Percentiles rank a stretch among this genome's conserved stretches.
Evolutionary conservation across 345 rosid species (phyloP).

Genomic region (Diplotaxis tenuifolia): DNA sequence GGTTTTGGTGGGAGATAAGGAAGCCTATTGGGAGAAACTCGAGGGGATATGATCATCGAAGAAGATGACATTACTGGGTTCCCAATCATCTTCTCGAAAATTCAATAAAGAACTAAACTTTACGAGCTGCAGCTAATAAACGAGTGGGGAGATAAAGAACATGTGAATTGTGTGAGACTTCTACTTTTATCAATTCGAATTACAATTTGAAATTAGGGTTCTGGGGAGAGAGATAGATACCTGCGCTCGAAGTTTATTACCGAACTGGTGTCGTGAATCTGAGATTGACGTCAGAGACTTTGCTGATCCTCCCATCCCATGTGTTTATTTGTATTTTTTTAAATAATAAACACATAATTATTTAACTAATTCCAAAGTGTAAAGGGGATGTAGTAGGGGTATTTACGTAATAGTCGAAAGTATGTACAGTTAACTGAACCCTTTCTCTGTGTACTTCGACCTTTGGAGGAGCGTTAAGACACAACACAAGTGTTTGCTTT

Average conservation of each 20-base stretch:
- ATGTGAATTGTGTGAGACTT: slow-evolving; percentile 30
- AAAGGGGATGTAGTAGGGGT: slow-evolving; percentile 8
- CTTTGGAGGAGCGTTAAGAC: slow-evolving; percentile 10
- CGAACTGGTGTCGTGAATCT: slow-evolving; percentile 32
- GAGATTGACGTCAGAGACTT: slow-evolving; percentile 24
- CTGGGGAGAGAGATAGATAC: neutral
- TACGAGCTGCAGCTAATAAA: slow-evolving; percentile 25
- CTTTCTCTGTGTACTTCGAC: neutral
- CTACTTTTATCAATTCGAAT: slow-evolving; percentile 9
- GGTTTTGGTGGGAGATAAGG: slow-evolving; percentile 58
- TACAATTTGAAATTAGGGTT: slow-evolving; percentile 12
- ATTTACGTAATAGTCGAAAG: slow-evolving; percentile 13
- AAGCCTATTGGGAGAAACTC: slow-evolving; percentile 40
- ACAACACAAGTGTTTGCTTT: neutral
- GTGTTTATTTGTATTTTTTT: neutral
- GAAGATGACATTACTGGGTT: slow-evolving; percentile 47
- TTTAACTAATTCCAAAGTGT: slow-evolving; percentile 1
- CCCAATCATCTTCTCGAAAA: slow-evolving; percentile 47
- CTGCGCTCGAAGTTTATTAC: slow-evolving; percentile 23
- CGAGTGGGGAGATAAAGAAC: neutral
- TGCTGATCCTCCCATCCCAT: slow-evolving; percentile 28
- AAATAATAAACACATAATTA: neutral
- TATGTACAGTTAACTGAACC: slow-evolving; percentile 16
- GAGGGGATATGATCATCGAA: slow-evolving; percentile 34
- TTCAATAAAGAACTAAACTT: slow-evolving; percentile 1